Evolutionary conservation across 257 asterid genomes (phyloP).

Genomic region (Fraxinus americana): DNA sequence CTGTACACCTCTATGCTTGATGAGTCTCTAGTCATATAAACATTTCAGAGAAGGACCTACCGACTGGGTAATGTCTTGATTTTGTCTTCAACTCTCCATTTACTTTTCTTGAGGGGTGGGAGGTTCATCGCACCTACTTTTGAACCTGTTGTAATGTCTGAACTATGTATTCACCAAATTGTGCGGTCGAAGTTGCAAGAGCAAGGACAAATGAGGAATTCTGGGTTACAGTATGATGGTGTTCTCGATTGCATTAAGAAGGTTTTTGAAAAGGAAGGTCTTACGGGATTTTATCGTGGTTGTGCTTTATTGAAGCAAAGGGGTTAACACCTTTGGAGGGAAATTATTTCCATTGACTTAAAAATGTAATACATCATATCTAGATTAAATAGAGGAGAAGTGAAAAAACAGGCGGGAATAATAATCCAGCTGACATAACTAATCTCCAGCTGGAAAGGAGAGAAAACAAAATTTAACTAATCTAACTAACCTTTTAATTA

Average conservation of each 20-base stretch:
- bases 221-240: conserved; percentile 62
- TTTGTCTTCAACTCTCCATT: background rate
- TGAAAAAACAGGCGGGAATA: too few relatives aligned
- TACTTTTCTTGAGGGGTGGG: background rate
- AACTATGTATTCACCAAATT: conserved; percentile 50
- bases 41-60: background rate
- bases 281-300: conserved; percentile 86
- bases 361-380: too few relatives aligned
- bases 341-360: too few relatives aligned
- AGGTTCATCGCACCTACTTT: background rate
- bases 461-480: too few relatives aligned
- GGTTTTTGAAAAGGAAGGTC: conserved; percentile 66
- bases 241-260: conserved; percentile 77
- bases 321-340: too few relatives aligned
- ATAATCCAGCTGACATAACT: too few relatives aligned
- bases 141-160: background rate
- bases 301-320: conserved; percentile 47
- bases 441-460: too few relatives aligned
- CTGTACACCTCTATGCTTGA: conserved; percentile 10
- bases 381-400: too few relatives aligned
- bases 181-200: conserved; percentile 96
- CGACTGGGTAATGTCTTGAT: too few relatives aligned
- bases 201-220: conserved; percentile 69
- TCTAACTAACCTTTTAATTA: too few relatives aligned
- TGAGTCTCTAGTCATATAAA: conserved; percentile 1